Evolutionary conservation across 805 yeast genomes (phyloP).

Genomic region (Candida palmyrensis): DNA sequence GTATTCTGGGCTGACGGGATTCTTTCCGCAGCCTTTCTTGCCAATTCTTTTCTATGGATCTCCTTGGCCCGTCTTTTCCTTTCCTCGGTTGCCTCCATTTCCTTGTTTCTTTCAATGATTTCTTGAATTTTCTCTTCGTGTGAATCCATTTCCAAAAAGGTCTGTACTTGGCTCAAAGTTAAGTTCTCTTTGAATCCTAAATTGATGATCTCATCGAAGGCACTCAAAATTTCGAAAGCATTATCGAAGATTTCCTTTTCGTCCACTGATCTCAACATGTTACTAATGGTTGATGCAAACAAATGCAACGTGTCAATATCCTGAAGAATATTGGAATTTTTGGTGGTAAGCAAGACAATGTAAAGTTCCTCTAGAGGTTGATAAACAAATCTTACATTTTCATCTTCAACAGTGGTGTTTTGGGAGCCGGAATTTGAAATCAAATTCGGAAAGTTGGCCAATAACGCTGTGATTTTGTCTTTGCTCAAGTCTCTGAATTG

Average conservation of each 20-base stretch:
- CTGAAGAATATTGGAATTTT: conserved; percentile 86
- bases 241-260: conserved; percentile 78
- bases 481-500: conserved; percentile 83
- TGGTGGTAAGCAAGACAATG: conserved; percentile 85
- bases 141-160: conserved; percentile 94
- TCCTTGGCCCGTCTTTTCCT: conserved; percentile 93
- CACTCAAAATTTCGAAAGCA: conserved; percentile 84
- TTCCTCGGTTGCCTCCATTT: conserved; percentile 94
- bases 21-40: conserved; percentile 53
- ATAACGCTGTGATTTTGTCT: conserved; percentile 79
- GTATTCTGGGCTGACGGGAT: neutral
- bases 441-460: conserved; percentile 81
- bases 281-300: conserved; percentile 76
- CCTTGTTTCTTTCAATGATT: conserved; percentile 94
- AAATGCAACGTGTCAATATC: conserved; percentile 89
- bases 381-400: conserved; percentile 85
- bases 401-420: conserved; percentile 93
- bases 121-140: conserved; percentile 99
- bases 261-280: conserved; percentile 64
- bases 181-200: conserved; percentile 89
- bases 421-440: conserved; percentile 66
- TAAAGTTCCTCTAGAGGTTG: conserved; percentile 94
- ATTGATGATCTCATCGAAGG: conserved; percentile 90
- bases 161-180: conserved; percentile 73
- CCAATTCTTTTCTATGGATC: conserved; percentile 74